phyloP scores from a whole-genome alignment of 257 asterid genomes.

The Capsicum pubescens region DNA sequence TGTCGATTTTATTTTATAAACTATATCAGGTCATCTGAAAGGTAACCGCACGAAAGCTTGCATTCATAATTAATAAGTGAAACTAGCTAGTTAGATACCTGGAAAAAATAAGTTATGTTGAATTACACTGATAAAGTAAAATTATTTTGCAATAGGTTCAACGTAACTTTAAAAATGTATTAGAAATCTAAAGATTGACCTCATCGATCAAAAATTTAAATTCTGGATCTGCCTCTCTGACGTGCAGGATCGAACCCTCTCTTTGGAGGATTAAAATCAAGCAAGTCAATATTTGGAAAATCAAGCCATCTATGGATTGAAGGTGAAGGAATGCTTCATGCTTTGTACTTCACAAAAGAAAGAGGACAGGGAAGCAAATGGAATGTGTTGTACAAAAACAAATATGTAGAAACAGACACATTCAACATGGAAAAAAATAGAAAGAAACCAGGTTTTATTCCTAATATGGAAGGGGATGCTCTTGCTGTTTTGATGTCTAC shows the following conservation, averaged over 20 bases:
- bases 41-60: neutral
- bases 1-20: no score
- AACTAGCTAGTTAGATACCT: no score
- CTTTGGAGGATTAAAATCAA: conserved; percentile 48
- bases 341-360: conserved; percentile 40
- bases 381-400: conserved; percentile 42
- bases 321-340: conserved; percentile 64
- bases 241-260: conserved; percentile 53
- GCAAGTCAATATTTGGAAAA: conserved; percentile 45
- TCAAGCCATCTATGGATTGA: conserved; percentile 51
- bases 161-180: no score
- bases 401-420: conserved; percentile 43
- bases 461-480: conserved; percentile 49
- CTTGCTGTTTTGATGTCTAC: conserved; percentile 51
- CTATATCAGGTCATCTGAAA: neutral
- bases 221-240: neutral
- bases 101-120: no score
- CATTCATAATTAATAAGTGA: no score
- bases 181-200: no score
- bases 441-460: conserved; percentile 47
- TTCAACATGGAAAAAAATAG: conserved; percentile 35
- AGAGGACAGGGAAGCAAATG: conserved; percentile 29
- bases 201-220: no score
- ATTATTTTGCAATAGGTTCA: no score
- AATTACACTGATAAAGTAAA: no score